A percentile compares a stretch with the other conserved stretches of the same genome.
Evolutionary conservation across 2,329 filamentous ascomycete species (phyloP).

Genomic region (Geosmithia flava): DNA sequence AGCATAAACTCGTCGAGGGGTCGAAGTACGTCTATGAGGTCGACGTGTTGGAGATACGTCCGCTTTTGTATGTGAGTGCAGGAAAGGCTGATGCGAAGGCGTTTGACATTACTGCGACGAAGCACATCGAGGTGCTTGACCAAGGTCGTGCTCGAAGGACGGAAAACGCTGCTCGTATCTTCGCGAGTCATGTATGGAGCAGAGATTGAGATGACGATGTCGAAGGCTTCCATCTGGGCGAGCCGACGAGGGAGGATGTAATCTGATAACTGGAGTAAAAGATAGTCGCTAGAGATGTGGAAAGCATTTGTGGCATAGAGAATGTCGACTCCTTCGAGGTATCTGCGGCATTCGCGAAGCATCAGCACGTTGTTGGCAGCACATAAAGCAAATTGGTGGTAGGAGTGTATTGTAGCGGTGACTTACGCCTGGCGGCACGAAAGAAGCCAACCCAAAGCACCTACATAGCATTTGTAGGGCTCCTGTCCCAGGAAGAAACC

Average conservation of each 20-base stretch:
- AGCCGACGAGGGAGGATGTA: conserved; percentile 2
- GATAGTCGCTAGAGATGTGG: conserved; percentile 2
- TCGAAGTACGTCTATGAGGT: not conserved
- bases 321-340: conserved; percentile 5
- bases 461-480: conserved; percentile 3
- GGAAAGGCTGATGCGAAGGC: not conserved
- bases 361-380: too few relatives aligned
- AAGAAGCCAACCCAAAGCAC: conserved; percentile 4
- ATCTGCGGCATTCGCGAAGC: not conserved
- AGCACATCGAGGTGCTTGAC: not conserved
- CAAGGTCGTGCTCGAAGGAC: not conserved
- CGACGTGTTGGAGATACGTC: not conserved
- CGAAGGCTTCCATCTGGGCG: conserved; percentile 2
- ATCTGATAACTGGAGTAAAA: conserved; percentile 1
- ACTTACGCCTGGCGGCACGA: conserved; percentile 4
- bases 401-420: not conserved
- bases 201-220: not conserved
- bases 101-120: not conserved
- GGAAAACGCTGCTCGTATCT: not conserved
- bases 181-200: not conserved
- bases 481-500: not conserved
- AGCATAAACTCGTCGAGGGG: not conserved
- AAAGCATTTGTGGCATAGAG: conserved; percentile 6
- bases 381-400: not conserved
- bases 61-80: not conserved